These are phyloP conservation scores for Cordyceps pruinosa DNA, from an alignment of 2,329 filamentous ascomycete genomes.

Conservation along the genomic window DNA sequence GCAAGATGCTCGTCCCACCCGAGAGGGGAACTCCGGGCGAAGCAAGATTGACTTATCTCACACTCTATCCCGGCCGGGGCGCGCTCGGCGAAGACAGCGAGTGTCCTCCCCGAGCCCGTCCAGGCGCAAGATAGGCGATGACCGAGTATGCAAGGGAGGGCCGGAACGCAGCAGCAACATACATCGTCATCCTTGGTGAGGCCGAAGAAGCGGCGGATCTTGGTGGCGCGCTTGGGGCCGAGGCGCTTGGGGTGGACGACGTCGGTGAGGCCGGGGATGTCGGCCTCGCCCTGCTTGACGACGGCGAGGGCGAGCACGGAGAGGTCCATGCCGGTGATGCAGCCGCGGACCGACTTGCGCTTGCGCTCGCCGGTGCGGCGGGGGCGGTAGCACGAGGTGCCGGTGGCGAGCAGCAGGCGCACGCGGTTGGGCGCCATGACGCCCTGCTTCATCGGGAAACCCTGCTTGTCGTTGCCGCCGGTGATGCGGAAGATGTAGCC, in stretches of 20 bases:
- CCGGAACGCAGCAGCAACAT: constrained; percentile 52
- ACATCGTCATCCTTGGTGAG: constrained; percentile 99
- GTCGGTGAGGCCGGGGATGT: constrained; percentile 95
- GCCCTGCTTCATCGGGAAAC: constrained; percentile 99
- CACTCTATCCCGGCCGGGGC: constrained; percentile 50
- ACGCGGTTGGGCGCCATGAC: constrained; percentile 98
- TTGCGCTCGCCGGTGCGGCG: constrained; percentile 98
- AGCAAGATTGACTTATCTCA: constrained; percentile 38
- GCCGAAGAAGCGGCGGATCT: constrained; percentile 99
- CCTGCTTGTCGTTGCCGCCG: constrained; percentile 99
- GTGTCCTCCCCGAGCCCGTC: constrained; percentile 33
- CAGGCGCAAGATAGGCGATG: constrained; percentile 61
- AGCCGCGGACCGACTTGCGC: constrained; percentile 97
- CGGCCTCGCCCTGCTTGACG: constrained; percentile 94
- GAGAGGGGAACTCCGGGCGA: not conserved
- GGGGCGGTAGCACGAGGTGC: constrained; percentile 98
- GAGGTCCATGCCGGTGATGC: constrained; percentile 95
- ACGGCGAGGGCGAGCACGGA: constrained; percentile 90
- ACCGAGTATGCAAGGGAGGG: constrained; percentile 46
- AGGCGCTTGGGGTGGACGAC: constrained; percentile 98
- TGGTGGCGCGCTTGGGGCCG: constrained; percentile 98
- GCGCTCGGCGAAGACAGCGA: not conserved
- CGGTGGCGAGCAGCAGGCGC: constrained; percentile 87
- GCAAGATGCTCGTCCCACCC: constrained; percentile 11
- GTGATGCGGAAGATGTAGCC: constrained; percentile 99